Base-by-base conservation (phyloP, 805 yeast species). In the Candida germanica region DNA sequence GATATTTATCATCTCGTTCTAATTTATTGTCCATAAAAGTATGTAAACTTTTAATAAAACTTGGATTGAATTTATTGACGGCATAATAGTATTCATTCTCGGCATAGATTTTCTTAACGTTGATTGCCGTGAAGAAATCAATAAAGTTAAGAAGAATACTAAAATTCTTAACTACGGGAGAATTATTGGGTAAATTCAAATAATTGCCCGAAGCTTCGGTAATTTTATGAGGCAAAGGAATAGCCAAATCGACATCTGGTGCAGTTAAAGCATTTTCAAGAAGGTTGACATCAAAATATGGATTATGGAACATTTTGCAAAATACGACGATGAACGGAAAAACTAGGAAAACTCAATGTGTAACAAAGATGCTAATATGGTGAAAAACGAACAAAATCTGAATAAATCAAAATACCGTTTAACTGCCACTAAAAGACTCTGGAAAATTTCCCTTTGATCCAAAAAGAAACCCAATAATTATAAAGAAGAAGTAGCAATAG, bases 181-280 rank as follows among this genome's bases (percentile, higher is more conserved):
- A 56, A 45, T 64, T 64, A 10, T 53, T 59, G 6, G 53, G 54
- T 9, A 61, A 35, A 11, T 50, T 44, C 17, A 64, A 48, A 30
- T 53, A 54, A 13, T 29, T 10, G n/a, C 11, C 11, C 13, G 38
- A 24, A 2, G 63, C 5, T 7, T 15, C 50, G 7, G 56, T 61
- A 25, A 53, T 42, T 42, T 64, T 69, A 9, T 54, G 53, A 5
- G 73, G 72, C 14, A 66, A 50, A 1, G 73, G 73, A 39, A 65
- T 64, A 8, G 60, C 43, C 8, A 65, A 50, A 4, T 51, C 58
- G 18, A 67, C 50, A 29, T 50, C 49, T 13, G 71, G 71, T 2
- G 44, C 26, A 1, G 43, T 31, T 12, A 56, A 48, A 1, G 66
- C 60, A 46, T 61, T 54, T 7, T 64, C 64, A 23, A 66, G 53